These are phyloP conservation scores for Lolium multiflorum DNA, from an alignment of 176 grass and related monocot genomes.

Conservation along the genomic window DNA sequence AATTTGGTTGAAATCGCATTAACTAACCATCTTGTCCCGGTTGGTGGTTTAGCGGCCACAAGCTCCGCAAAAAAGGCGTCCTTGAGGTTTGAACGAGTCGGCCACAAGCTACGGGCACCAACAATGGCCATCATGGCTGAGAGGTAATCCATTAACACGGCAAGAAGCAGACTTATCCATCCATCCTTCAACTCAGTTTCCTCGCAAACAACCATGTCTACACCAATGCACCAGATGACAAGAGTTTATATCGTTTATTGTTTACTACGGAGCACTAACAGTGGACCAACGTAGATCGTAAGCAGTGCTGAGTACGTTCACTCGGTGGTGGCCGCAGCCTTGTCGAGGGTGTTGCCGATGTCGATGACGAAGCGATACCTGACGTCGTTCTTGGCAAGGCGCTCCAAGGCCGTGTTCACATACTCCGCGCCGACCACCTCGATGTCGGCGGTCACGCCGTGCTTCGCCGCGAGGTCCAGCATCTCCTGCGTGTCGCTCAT, in stretches of 20 bases:
- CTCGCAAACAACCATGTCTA: neutral
- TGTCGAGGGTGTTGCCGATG: slow-evolving; percentile 69
- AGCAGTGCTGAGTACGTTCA: neutral
- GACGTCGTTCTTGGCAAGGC: slow-evolving; percentile 68
- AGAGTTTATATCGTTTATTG: neutral
- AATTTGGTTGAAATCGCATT: too few species aligned
- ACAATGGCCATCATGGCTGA: too few species aligned
- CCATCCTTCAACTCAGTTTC: neutral
- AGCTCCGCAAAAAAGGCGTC: too few species aligned
- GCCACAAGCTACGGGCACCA: too few species aligned
- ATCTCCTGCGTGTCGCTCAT: slow-evolving; percentile 76
- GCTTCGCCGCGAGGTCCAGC: slow-evolving; percentile 62
- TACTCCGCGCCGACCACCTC: slow-evolving; percentile 62
- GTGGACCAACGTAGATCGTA: neutral
- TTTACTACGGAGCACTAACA: neutral
- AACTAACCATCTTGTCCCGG: too few species aligned
- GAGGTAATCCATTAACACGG: neutral
- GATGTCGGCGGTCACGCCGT: slow-evolving; percentile 64
- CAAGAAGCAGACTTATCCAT: neutral
- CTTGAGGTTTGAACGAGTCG: too few species aligned
- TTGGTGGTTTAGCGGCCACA: too few species aligned
- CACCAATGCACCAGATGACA: neutral
- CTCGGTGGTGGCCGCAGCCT: neutral
- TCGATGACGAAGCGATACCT: slow-evolving; percentile 84
- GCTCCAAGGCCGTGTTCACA: slow-evolving; percentile 68